A percentile compares a stretch with the other conserved stretches of the same genome.
Conservation (phyloP, 176 grass and related monocot genomes). For the Guadua angustifolia region DNA sequence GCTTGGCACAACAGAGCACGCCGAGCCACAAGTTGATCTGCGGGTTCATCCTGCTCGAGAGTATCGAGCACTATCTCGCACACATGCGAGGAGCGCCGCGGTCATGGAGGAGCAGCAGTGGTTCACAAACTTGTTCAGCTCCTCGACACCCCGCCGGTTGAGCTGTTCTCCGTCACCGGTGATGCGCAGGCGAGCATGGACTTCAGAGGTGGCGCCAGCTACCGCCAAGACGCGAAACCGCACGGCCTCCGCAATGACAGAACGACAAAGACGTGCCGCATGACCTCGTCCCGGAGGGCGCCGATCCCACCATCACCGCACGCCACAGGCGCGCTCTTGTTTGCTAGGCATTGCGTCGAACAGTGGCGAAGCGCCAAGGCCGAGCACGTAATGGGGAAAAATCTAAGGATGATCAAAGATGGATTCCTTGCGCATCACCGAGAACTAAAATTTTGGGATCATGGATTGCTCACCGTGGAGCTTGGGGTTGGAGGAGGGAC, state of each 20-base stretch:
- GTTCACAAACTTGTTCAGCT: conserved; percentile 17
- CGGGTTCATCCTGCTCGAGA: no score
- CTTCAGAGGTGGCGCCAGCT: conserved; percentile 46
- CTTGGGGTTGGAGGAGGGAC: background rate
- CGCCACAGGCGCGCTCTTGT: background rate
- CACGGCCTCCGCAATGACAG: conserved; percentile 33
- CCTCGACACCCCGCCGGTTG: background rate
- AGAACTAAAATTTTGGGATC: background rate
- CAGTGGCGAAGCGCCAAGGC: background rate
- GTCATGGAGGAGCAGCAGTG: conserved; percentile 24
- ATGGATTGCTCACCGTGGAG: background rate
- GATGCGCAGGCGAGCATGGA: conserved; percentile 26
- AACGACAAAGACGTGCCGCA: conserved; percentile 39
- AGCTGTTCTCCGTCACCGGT: background rate
- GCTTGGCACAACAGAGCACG: conserved; percentile 25
- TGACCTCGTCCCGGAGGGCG: conserved; percentile 5
- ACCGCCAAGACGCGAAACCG: conserved; percentile 13
- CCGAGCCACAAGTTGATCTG: background rate
- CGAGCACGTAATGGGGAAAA: background rate
- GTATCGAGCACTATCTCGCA: conserved; percentile 18
- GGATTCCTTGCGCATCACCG: background rate
- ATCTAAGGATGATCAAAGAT: background rate
- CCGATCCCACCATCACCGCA: background rate
- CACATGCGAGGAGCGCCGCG: background rate
- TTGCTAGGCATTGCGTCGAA: conserved; percentile 12